Evolutionary conservation across 2,329 filamentous ascomycete species (phyloP), one percentile per base, ranked within the genome.

Genomic region (Cercospora brassicicola): DNA sequence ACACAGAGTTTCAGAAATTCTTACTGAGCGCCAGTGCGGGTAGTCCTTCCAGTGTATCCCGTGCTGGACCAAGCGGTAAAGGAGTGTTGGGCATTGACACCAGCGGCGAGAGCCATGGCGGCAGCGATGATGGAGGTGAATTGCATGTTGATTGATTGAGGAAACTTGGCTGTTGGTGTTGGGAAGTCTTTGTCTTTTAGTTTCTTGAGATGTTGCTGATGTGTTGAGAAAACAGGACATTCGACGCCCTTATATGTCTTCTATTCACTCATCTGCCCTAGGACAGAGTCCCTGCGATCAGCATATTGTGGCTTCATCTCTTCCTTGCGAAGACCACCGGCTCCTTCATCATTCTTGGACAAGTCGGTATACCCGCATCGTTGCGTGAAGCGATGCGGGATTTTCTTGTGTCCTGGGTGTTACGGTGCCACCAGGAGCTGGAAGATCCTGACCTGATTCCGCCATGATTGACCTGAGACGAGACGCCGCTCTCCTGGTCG

Each of bases 21-120:
- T n/a, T 48, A 62, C 59, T 28, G 59, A 33, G 39, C 42, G 36
- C 59, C 59, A 48, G 59, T 62, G 33, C 59, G 59, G 59, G 20
- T 30, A 18, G 20, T 62, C 28, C 59, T 51, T 42, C 59, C 59
- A 51, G 13, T 28, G 42, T 26, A 62, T 5, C 59, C 59, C n/a
- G 59, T 62, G 59, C 59, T 18, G 39, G 20, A 20, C 36, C 36
- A 62, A 6, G 39, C 59, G 5, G 36, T 33, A 7, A 62, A 48
- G 23, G 18, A 15, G 13, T 62, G 59, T 18, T 62, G 59, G 42
- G 59, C 59, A 20, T 48, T 30, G n/a, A 48, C 59, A 45, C 59
- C 59, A 15, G 36, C 59, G 13, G 26, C 28, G 23, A 62, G 59
- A 30, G 59, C 59, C 15, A 51, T 23, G 8, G 59, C 18, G 36